Evolutionary conservation across 1,284 basidiomycete genomes (phyloP).

Genomic region (Nidula niveotomentosa): DNA sequence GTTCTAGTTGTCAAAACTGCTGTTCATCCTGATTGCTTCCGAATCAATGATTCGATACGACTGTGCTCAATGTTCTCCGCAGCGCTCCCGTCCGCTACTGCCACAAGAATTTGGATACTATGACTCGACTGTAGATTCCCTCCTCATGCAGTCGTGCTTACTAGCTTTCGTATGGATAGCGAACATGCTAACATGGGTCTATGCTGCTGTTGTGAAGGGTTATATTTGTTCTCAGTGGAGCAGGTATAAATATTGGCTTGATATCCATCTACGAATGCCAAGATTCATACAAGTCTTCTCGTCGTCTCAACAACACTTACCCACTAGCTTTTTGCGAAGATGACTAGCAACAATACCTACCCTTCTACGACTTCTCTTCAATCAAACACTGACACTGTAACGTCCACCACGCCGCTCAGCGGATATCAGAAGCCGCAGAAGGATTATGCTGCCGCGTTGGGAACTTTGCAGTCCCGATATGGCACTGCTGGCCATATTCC

Average conservation of each 20-base stretch:
- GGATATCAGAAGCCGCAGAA: slow-evolving; percentile 18
- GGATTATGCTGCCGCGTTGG: slow-evolving; percentile 31
- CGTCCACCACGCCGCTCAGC: slow-evolving; percentile 20
- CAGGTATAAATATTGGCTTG: no score
- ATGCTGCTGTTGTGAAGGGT: no score
- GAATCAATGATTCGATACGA: background rate
- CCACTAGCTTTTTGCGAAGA: background rate
- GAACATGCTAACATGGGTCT: no score
- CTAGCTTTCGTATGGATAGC: no score
- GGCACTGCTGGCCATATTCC: slow-evolving; percentile 21
- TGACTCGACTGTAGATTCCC: no score
- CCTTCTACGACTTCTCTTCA: slow-evolving; percentile 23
- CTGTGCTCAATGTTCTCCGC: background rate
- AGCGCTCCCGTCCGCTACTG: background rate
- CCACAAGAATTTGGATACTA: background rate
- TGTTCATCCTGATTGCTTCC: background rate
- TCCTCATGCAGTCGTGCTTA: no score
- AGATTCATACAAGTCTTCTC: no score
- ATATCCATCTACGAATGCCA: no score
- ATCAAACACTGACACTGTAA: slow-evolving; percentile 20
- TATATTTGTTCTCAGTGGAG: no score
- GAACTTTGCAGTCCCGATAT: slow-evolving; percentile 27
- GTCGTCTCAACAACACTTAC: no score
- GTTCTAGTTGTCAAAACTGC: no score
- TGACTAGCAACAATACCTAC: slow-evolving; percentile 3